These are phyloP conservation scores for Chamaenerion angustifolium DNA, from an alignment of 345 rosid species.

Conservation along the genomic window DNA sequence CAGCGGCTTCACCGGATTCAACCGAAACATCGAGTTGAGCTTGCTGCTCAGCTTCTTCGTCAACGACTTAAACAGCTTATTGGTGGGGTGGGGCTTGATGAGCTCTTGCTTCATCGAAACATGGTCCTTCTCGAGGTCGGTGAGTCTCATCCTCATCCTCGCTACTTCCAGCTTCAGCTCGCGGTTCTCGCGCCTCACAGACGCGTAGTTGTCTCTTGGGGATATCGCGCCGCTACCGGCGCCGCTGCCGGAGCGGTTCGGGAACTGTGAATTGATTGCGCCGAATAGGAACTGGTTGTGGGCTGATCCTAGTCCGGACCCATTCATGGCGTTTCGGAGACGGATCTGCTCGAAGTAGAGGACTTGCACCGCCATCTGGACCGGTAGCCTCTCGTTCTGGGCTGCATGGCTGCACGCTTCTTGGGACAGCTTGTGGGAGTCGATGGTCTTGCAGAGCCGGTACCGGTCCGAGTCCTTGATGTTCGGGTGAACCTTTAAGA, in stretches of 20 bases:
- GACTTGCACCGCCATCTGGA: constrained; percentile 95
- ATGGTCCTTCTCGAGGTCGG: constrained; percentile 93
- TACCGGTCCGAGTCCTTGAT: constrained; percentile 82
- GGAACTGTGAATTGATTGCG: constrained; percentile 49
- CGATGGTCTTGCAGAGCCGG: constrained; percentile 84
- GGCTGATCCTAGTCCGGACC: constrained; percentile 15
- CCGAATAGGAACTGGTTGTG: constrained; percentile 69
- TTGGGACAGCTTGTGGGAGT: constrained; percentile 89
- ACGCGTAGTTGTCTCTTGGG: constrained; percentile 91
- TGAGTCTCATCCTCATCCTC: constrained; percentile 96
- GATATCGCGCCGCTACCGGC: constrained; percentile 97
- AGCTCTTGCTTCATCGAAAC: constrained; percentile 88
- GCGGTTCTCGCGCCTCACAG: constrained; percentile 89
- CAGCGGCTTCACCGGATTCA: constrained; percentile 38
- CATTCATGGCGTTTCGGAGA: constrained; percentile 88
- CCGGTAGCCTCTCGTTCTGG: constrained; percentile 85
- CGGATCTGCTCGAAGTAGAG: constrained; percentile 87
- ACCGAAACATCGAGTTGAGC: constrained; percentile 60
- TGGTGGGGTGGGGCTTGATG: constrained; percentile 54
- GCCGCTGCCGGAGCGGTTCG: constrained; percentile 75
- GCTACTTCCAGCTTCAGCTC: constrained; percentile 96
- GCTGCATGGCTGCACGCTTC: constrained; percentile 99
- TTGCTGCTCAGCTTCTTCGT: constrained; percentile 71
- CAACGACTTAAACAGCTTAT: constrained; percentile 61
- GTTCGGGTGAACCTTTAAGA: constrained; percentile 86